Evolutionary conservation across 129 eudicot genomes (phyloP).

Genomic region (Ambrosia trifida): DNA sequence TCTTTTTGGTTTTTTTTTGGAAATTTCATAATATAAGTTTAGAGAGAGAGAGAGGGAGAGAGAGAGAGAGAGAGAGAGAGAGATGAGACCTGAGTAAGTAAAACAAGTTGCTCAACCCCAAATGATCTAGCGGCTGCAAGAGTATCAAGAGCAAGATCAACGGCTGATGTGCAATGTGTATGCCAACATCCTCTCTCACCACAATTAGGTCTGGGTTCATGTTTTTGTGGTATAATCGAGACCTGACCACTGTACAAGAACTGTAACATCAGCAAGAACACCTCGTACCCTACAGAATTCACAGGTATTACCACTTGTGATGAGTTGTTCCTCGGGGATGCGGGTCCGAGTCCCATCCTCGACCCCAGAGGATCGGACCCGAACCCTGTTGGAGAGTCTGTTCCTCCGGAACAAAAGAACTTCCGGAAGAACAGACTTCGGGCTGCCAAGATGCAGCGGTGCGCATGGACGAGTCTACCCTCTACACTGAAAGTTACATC

Average conservation of each 20-base stretch:
- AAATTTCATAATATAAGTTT: background rate
- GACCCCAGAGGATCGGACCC: conserved; percentile 54
- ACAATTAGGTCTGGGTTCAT: conserved; percentile 93
- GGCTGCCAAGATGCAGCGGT: conserved; percentile 89
- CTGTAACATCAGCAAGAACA: conserved; percentile 87
- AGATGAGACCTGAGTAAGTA: conserved; percentile 75
- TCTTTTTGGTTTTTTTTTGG: background rate
- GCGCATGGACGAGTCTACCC: conserved; percentile 94
- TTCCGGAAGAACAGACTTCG: conserved; percentile 82
- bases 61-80: background rate
- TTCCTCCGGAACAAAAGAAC: conserved; percentile 62
- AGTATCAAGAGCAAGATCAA: conserved; percentile 97
- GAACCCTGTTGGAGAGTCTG: conserved; percentile 34
- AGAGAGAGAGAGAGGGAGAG: background rate
- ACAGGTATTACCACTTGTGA: conserved; percentile 71
- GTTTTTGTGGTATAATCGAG: conserved; percentile 93
- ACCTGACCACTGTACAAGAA: conserved; percentile 96
- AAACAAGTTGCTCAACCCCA: conserved; percentile 93
- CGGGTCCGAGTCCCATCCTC: conserved; percentile 37
- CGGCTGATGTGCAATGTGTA: conserved; percentile 98
- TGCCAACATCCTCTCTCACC: conserved; percentile 97
- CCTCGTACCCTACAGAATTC: conserved; percentile 94
- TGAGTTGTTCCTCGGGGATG: conserved; percentile 58
- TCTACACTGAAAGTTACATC: conserved; percentile 94
- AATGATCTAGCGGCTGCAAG: conserved; percentile 95